A percentile compares a stretch with the other conserved stretches of the same genome.
Evolutionary conservation across 495 filamentous ascomycete genomes (phyloP).

Genomic region (Apodospora peruviana): DNA sequence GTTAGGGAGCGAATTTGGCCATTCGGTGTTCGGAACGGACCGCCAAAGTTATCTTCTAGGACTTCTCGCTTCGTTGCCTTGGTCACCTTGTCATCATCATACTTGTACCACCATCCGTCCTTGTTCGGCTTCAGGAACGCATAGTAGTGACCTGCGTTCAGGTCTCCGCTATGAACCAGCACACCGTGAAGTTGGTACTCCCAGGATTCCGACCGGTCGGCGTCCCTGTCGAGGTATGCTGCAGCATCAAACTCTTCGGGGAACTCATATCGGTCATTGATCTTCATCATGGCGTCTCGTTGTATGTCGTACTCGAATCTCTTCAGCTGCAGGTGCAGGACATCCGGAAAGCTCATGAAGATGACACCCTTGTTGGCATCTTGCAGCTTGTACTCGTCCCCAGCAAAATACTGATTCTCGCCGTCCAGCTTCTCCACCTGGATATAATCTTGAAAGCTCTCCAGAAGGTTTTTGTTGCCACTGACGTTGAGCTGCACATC

Average conservation of each 20-base stretch:
- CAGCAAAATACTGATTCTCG: conserved; percentile 95
- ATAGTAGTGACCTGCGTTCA: conserved; percentile 99
- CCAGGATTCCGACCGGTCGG: conserved; percentile 84
- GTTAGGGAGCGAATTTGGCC: conserved; percentile 28
- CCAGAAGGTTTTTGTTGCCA: conserved; percentile 84
- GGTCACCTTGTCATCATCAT: conserved; percentile 94
- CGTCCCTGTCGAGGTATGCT: conserved; percentile 80
- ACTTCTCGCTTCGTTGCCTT: conserved; percentile 88
- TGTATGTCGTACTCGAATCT: conserved; percentile 97
- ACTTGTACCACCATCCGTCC: conserved; percentile 92
- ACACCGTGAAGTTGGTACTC: conserved; percentile 91
- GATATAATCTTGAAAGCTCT: conserved; percentile 94
- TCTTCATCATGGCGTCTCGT: conserved; percentile 96
- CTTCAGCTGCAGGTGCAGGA: conserved; percentile 93
- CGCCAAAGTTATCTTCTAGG: conserved; percentile 93
- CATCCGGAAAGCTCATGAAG: conserved; percentile 91
- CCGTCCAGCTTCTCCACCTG: conserved; percentile 94
- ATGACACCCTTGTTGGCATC: conserved; percentile 97
- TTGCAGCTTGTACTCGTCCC: conserved; percentile 81
- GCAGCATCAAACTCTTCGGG: conserved; percentile 87
- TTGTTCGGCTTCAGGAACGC: conserved; percentile 91
- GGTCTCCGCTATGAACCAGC: conserved; percentile 90
- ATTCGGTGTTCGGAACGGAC: conserved; percentile 64
- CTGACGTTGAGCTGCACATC: conserved; percentile 96
- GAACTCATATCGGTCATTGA: conserved; percentile 97